Base-by-base conservation (phyloP, 352 stramenopile species). In the Lagenidium giganteum region DNA sequence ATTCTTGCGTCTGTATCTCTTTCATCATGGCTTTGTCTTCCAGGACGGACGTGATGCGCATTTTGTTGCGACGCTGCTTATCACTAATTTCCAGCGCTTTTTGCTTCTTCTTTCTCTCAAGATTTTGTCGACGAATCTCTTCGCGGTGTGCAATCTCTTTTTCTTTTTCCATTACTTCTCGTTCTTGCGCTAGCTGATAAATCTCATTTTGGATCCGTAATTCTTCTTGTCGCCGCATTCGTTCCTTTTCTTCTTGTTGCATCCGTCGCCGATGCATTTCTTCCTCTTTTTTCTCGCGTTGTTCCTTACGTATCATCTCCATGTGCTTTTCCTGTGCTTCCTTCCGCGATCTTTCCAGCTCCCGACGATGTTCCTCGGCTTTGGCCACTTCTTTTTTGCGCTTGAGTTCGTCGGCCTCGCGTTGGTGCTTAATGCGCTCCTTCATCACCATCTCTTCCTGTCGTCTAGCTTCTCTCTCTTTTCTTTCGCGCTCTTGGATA, bases 61-160 rank as follows among this genome's bases (percentile, higher is more conserved):
- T 68, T 17, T 83, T 73, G 57, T 87, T 90, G 21, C 61, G 67
- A 20, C 74, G 54, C 36, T 88, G 76, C 42, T 84, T 90, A 5
- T 84, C 64, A 0, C 57, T 42, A 23, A 82, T 42, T 25, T 80
- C 67, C 2, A 51, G 40, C 1, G 69, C 67, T 35, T 73, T 84
- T 12, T 61, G 33, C 0, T 48, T 54, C 25, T 72, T 73, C 31
- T 78, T 67, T 6, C 48, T 37, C 22, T 83, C 70, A 6, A 79
- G 60, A 23, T 84, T 46, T 29, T 83, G 58, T 4, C 47, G 55
- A 12, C 77, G 51, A 5, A 38, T 51, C 7, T 64, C 63, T 14
- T 93, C 80, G 0, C 75, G 64, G 1, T 40, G 49, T 22, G 60
- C 57, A 35, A 87, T 72, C 43, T 89, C 70, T 6, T 47, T 42